These are phyloP conservation scores for Chalciporus piperatus DNA, from an alignment of 768 basidiomycete genomes.

Conservation along the genomic window DNA sequence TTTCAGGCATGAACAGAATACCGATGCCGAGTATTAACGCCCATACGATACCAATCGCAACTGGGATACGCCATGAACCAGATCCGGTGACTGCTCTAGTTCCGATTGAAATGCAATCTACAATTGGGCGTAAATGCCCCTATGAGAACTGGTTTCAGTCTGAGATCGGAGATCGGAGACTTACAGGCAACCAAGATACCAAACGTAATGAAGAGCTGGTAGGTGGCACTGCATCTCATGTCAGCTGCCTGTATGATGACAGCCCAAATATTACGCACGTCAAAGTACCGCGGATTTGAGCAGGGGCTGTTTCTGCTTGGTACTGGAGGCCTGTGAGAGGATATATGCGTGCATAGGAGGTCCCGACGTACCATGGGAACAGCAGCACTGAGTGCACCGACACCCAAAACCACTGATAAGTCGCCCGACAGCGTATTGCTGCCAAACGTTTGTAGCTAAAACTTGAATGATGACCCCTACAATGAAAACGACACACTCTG, in stretches of 20 bases:
- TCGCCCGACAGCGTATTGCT: constrained; percentile 65
- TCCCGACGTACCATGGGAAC: constrained; percentile 51
- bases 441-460: constrained; percentile 50
- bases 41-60: constrained; percentile 63
- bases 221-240: constrained; percentile 37
- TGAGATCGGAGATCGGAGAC: constrained; percentile 14
- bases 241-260: not conserved
- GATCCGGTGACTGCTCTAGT: constrained; percentile 47
- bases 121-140: not conserved
- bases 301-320: constrained; percentile 71
- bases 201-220: constrained; percentile 65
- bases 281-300: constrained; percentile 66
- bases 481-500: constrained; percentile 55
- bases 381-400: constrained; percentile 65
- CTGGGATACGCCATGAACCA: constrained; percentile 59
- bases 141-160: not conserved
- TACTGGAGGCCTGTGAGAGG: constrained; percentile 37
- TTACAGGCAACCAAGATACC: constrained; percentile 66
- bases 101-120: constrained; percentile 69
- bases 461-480: constrained; percentile 64
- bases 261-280: constrained; percentile 31
- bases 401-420: constrained; percentile 64
- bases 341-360: constrained; percentile 2
- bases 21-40: constrained; percentile 58
- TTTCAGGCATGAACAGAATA: constrained; percentile 70